Evolutionary conservation across 2,329 filamentous ascomycete species (phyloP).

Genomic region (Sporothrix variecibatus): DNA sequence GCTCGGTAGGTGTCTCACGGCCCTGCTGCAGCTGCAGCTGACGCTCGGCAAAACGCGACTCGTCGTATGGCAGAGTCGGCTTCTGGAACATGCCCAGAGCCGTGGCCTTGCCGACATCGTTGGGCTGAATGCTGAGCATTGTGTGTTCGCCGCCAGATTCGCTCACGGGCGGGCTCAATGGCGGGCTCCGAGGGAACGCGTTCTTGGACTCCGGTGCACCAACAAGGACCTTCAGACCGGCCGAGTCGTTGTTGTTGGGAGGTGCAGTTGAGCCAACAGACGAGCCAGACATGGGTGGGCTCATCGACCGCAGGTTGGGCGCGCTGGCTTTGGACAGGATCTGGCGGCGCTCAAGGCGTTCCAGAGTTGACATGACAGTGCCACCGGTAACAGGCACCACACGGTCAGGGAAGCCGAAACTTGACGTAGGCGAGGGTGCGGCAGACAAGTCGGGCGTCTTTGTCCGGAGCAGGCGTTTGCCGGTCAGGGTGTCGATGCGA

Average conservation of each 20-base stretch:
- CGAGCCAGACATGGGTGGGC: slow-evolving; percentile 47
- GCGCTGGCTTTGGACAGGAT: slow-evolving; percentile 62
- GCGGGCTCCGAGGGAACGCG: slow-evolving; percentile 47
- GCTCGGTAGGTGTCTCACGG: slow-evolving; percentile 60
- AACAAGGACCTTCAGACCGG: slow-evolving; percentile 32
- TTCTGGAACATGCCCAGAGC: slow-evolving; percentile 67
- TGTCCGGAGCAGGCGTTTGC: slow-evolving; percentile 56
- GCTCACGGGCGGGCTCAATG: slow-evolving; percentile 69
- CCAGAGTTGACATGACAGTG: slow-evolving; percentile 20
- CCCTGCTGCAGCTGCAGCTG: slow-evolving; percentile 79
- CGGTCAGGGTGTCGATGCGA: slow-evolving; percentile 76
- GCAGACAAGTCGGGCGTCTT: slow-evolving; percentile 54
- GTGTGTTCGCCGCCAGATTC: slow-evolving; percentile 66
- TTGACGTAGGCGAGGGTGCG: slow-evolving; percentile 50
- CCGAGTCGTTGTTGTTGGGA: slow-evolving; percentile 30
- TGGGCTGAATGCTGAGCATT: slow-evolving; percentile 67
- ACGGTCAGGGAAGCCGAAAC: slow-evolving; percentile 48
- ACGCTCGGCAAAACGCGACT: slow-evolving; percentile 79
- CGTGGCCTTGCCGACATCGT: slow-evolving; percentile 80
- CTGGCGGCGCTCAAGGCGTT: slow-evolving; percentile 39
- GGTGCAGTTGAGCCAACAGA: slow-evolving; percentile 40
- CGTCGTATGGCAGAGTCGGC: slow-evolving; percentile 75
- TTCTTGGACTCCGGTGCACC: slow-evolving; percentile 29
- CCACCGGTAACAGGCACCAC: slow-evolving; percentile 31
- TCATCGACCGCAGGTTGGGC: slow-evolving; percentile 65